phyloP scores from a whole-genome alignment of 2,329 filamentous ascomycete species.

The Harringtonia aguacate region DNA sequence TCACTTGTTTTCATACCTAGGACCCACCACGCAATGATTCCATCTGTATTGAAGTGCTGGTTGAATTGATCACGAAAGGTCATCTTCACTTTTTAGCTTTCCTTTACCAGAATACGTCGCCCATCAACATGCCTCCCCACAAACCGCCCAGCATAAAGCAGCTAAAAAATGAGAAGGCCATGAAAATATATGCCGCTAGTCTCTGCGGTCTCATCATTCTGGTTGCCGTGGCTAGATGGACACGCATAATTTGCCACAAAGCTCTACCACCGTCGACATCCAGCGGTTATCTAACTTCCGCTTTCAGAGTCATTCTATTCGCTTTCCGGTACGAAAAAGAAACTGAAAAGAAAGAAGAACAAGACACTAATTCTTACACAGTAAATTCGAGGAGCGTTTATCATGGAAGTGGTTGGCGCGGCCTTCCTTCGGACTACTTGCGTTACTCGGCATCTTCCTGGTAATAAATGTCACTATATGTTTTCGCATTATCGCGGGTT shows the following conservation, averaged over 20 bases:
- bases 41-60: too few species aligned
- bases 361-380: neutral
- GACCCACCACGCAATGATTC: too few species aligned
- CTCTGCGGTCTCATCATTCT: neutral
- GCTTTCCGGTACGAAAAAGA: neutral
- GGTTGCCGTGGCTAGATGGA: neutral
- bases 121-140: neutral
- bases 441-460: neutral
- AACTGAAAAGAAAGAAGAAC: too few species aligned
- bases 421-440: neutral
- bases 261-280: neutral
- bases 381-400: neutral
- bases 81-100: too few species aligned
- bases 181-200: slow-evolving; percentile 3
- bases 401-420: neutral
- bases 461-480: slow-evolving; percentile 1
- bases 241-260: neutral
- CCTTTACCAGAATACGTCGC: neutral
- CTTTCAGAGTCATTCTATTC: neutral
- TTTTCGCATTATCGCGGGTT: neutral
- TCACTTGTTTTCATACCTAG: too few species aligned
- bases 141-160: slow-evolving; percentile 4
- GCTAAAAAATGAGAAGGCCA: slow-evolving; percentile 6
- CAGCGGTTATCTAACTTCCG: neutral
- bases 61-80: too few species aligned